phyloP scores from a whole-genome alignment of 352 stramenopile species.

The Globisporangium radiosum region DNA sequence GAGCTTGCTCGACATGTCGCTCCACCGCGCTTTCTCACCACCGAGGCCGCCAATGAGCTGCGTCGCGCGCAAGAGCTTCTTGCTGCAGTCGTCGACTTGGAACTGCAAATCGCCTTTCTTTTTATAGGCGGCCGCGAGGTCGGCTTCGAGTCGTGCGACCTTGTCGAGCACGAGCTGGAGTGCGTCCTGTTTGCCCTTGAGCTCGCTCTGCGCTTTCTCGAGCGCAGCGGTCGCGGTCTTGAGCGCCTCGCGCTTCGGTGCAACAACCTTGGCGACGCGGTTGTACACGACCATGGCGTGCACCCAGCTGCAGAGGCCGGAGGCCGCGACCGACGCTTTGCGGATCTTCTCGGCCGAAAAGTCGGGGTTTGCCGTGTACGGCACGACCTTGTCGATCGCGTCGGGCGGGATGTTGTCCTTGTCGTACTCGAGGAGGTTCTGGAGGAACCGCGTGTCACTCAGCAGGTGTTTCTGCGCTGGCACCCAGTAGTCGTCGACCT shows the following conservation, averaged over 20 bases:
- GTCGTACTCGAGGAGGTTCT: conserved; percentile 93
- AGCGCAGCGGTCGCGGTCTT: conserved; percentile 86
- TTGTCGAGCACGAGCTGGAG: conserved; percentile 92
- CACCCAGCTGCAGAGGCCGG: conserved; percentile 93
- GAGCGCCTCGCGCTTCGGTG: conserved; percentile 89
- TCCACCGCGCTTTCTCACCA: conserved; percentile 92
- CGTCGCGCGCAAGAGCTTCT: conserved; percentile 89
- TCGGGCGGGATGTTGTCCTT: conserved; percentile 92
- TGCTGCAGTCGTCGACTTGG: conserved; percentile 91
- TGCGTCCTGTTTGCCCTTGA: conserved; percentile 88
- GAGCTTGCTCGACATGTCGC: conserved; percentile 82
- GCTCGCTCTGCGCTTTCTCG: conserved; percentile 74
- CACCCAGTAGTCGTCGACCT: conserved; percentile 94
- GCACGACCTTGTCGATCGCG: conserved; percentile 89
- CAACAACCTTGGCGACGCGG: conserved; percentile 89
- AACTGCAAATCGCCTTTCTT: conserved; percentile 89
- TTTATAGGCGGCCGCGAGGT: conserved; percentile 88
- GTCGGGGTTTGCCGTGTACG: conserved; percentile 81
- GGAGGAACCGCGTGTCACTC: conserved; percentile 89
- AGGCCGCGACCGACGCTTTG: conserved; percentile 92
- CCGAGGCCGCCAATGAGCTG: conserved; percentile 91
- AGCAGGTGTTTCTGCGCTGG: conserved; percentile 91
- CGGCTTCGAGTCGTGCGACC: conserved; percentile 81
- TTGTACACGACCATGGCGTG: conserved; percentile 97
- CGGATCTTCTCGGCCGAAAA: conserved; percentile 93